Percentiles rank a stretch among this genome's conserved stretches.
phyloP scores from a whole-genome alignment of 2,329 filamentous ascomycete species.

The Escovopsis weberi region DNA sequence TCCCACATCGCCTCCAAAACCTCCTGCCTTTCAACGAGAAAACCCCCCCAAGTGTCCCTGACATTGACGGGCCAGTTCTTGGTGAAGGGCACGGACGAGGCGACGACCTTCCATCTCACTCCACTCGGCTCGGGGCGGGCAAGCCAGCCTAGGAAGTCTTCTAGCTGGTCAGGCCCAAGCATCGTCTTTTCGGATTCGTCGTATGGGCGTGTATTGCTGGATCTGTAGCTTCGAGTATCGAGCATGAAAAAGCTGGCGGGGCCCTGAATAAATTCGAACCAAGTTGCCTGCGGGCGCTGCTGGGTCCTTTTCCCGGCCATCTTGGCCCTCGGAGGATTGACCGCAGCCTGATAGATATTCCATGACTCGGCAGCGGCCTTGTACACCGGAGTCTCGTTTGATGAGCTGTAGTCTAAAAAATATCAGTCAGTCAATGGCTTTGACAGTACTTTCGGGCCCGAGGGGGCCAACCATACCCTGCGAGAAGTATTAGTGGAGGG shows the following conservation, averaged over 20 bases:
- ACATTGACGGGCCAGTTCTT: slow-evolving; percentile 92
- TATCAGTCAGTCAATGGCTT: neutral
- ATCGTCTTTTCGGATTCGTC: slow-evolving; percentile 63
- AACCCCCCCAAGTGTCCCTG: slow-evolving; percentile 88
- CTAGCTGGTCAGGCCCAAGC: slow-evolving; percentile 66
- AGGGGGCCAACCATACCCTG: neutral
- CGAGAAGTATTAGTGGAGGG: neutral
- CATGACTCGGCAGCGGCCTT: slow-evolving; percentile 70
- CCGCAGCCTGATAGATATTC: slow-evolving; percentile 68
- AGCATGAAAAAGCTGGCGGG: slow-evolving; percentile 90
- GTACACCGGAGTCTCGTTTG: slow-evolving; percentile 70
- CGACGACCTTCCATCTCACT: slow-evolving; percentile 85
- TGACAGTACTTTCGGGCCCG: too few relatives aligned
- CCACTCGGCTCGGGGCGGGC: slow-evolving; percentile 55
- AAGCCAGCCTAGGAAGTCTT: slow-evolving; percentile 68
- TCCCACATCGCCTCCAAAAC: slow-evolving; percentile 91
- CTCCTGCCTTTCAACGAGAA: slow-evolving; percentile 61
- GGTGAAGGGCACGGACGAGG: slow-evolving; percentile 85
- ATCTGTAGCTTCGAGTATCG: slow-evolving; percentile 80
- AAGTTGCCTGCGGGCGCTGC: slow-evolving; percentile 47
- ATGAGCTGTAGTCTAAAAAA: slow-evolving; percentile 82
- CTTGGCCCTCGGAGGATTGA: slow-evolving; percentile 62
- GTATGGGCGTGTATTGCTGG: slow-evolving; percentile 44
- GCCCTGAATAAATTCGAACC: slow-evolving; percentile 80
- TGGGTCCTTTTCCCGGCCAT: slow-evolving; percentile 26